A percentile compares a stretch with the other conserved stretches of the same genome.
Conservation (phyloP, 371 early-diverging fungal species). For the Rhizoclosmatium hyalinum region DNA sequence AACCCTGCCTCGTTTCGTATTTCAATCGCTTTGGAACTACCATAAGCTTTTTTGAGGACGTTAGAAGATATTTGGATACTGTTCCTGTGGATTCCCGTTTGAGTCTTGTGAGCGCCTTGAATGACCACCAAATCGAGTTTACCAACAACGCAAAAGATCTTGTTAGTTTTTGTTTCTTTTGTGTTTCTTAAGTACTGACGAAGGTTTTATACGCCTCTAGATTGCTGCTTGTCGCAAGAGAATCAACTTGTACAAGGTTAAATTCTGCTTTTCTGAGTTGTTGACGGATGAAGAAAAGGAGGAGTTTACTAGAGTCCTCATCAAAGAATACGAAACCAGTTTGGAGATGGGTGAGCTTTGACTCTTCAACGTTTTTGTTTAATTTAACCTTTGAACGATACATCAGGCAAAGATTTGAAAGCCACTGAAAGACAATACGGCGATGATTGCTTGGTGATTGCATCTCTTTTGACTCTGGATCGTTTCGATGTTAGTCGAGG, state of each 20-base stretch:
- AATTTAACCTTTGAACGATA: not conserved
- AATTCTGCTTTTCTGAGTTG: constrained; percentile 1
- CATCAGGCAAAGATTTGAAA: constrained; percentile 45
- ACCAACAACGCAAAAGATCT: not conserved
- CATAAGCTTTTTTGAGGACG: constrained; percentile 79
- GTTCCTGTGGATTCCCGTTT: constrained; percentile 37
- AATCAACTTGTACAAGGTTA: constrained; percentile 27
- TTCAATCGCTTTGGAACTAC: constrained; percentile 73
- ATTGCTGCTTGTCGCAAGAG: constrained; percentile 5
- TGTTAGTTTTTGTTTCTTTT: not conserved
- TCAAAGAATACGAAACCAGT: constrained; percentile 63
- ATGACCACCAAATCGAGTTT: not conserved
- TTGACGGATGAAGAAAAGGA: not conserved
- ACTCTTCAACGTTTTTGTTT: not conserved
- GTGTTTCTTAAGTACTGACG: constrained; percentile 34
- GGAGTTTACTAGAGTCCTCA: constrained; percentile 53
- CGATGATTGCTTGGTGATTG: constrained; percentile 79
- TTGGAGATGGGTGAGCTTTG: constrained; percentile 62
- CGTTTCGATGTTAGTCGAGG: not conserved
- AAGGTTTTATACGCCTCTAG: constrained; percentile 11
- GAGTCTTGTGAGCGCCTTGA: not conserved
- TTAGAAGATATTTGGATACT: constrained; percentile 63
- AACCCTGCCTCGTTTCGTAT: constrained; percentile 65
- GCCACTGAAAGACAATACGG: constrained; percentile 78
- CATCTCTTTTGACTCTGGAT: constrained; percentile 42